These are phyloP conservation scores for Durusdinium trenchii DNA, from an alignment of 73 alveolate species.

Conservation along the genomic window DNA sequence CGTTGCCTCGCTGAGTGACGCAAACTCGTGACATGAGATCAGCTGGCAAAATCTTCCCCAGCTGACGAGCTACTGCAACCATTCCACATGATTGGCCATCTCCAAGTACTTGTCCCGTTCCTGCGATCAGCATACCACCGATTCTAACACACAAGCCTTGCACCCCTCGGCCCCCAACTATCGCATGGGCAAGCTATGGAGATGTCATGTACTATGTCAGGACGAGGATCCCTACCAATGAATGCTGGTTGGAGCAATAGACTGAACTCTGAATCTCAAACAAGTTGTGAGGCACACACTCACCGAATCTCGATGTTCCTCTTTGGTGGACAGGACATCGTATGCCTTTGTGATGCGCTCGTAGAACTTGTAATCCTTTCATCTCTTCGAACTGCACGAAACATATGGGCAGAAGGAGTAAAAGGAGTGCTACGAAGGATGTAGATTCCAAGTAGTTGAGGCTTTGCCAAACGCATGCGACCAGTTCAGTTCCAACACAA, in stretches of 20 bases:
- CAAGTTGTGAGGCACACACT: not conserved
- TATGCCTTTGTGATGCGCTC: constrained; percentile 48
- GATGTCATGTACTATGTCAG: too few species aligned
- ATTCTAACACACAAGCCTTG: not conserved
- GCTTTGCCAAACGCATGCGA: too few species aligned
- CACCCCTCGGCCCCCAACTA: not conserved
- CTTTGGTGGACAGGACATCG: constrained; percentile 44
- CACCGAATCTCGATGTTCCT: not conserved
- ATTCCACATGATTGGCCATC: constrained; percentile 60
- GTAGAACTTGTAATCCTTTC: constrained; percentile 68
- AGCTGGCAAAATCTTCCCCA: too few species aligned
- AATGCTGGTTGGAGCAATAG: not conserved
- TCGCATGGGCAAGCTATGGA: too few species aligned
- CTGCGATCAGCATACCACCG: not conserved
- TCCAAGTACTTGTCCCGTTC: constrained; percentile 68
- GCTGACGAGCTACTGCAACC: constrained; percentile 14
- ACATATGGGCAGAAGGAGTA: too few species aligned
- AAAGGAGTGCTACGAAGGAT: too few species aligned
- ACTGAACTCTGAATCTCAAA: not conserved
- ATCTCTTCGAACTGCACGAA: too few species aligned
- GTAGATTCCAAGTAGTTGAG: too few species aligned
- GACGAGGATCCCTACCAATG: too few species aligned
- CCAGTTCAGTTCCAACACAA: too few species aligned
- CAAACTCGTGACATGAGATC: not conserved
- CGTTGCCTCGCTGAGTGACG: constrained; percentile 6